These are phyloP conservation scores for Herpetomonas samuelpessoai DNA, from an alignment of 208 protist species.

Conservation along the genomic window DNA sequence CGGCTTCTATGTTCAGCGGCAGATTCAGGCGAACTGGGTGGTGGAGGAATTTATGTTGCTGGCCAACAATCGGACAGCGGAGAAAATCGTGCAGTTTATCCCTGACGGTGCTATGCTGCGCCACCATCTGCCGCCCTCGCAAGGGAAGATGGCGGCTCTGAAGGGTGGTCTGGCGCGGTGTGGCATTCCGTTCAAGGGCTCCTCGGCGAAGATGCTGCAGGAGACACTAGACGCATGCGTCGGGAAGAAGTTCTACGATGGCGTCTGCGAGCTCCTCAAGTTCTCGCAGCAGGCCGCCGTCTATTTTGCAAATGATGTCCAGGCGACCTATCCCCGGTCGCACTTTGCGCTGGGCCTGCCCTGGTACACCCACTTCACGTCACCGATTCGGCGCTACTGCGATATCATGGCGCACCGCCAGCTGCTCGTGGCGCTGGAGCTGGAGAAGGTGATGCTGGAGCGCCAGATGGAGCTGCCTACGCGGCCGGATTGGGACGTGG, in stretches of 20 bases:
- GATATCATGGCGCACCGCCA: constrained; percentile 93
- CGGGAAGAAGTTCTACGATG: constrained; percentile 30
- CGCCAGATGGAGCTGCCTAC: constrained; percentile 13
- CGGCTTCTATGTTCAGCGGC: constrained; percentile 44
- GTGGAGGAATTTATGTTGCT: constrained; percentile 95
- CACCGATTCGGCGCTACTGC: constrained; percentile 92
- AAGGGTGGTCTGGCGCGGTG: constrained; percentile 16
- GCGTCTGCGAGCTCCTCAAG: constrained; percentile 67
- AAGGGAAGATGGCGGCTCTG: constrained; percentile 33
- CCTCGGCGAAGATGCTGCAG: constrained; percentile 50
- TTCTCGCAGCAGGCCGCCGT: constrained; percentile 66
- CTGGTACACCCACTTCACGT: constrained; percentile 95
- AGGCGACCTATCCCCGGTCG: constrained; percentile 22
- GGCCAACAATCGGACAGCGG: constrained; percentile 83
- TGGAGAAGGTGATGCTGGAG: constrained; percentile 59
- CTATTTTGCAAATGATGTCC: constrained; percentile 76
- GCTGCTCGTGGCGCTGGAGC: constrained; percentile 72
- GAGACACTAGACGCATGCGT: constrained; percentile 28
- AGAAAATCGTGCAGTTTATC: constrained; percentile 84
- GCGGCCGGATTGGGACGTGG: constrained; percentile 10
- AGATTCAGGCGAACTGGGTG: constrained; percentile 83
- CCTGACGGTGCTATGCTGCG: constrained; percentile 81
- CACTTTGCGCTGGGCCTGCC: constrained; percentile 88
- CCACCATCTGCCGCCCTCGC: constrained; percentile 61
- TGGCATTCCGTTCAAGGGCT: constrained; percentile 34